Conservation (phyloP, 345 rosid species). For the Clausena lansium region DNA sequence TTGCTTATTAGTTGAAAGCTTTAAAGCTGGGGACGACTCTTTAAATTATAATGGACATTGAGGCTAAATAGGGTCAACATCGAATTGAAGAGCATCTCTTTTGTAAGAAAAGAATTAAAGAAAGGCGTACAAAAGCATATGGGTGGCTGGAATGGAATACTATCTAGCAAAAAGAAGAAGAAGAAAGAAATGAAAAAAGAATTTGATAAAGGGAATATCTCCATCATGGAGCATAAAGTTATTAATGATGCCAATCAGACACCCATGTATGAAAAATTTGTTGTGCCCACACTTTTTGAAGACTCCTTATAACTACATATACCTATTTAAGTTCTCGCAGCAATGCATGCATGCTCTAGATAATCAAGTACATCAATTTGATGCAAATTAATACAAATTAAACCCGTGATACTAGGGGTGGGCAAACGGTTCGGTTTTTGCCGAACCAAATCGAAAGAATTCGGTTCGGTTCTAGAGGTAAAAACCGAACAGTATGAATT, state of each 20-base stretch:
- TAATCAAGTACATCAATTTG: background rate
- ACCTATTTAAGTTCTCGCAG: background rate
- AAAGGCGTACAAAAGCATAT: background rate
- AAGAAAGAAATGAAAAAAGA: background rate
- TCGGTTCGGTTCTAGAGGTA: too few species aligned
- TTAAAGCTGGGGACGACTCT: background rate
- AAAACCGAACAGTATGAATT: too few species aligned
- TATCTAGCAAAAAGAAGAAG: too few species aligned
- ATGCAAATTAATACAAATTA: too few species aligned
- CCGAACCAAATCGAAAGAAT: too few species aligned
- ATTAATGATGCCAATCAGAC: background rate
- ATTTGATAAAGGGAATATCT: conserved; percentile 3
- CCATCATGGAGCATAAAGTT: conserved; percentile 13
- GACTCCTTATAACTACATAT: background rate
- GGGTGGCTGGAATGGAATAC: background rate
- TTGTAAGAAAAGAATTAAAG: background rate
- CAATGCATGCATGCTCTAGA: background rate
- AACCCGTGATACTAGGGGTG: too few species aligned
- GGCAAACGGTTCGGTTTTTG: too few species aligned
- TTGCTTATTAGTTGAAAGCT: background rate
- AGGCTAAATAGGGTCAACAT: conserved; percentile 8
- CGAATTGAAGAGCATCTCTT: conserved; percentile 25
- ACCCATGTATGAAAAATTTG: too few species aligned
- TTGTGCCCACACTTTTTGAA: background rate
- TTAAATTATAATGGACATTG: background rate